Conservation (phyloP, 805 yeast genomes). For the Starmerella asiatica region DNA sequence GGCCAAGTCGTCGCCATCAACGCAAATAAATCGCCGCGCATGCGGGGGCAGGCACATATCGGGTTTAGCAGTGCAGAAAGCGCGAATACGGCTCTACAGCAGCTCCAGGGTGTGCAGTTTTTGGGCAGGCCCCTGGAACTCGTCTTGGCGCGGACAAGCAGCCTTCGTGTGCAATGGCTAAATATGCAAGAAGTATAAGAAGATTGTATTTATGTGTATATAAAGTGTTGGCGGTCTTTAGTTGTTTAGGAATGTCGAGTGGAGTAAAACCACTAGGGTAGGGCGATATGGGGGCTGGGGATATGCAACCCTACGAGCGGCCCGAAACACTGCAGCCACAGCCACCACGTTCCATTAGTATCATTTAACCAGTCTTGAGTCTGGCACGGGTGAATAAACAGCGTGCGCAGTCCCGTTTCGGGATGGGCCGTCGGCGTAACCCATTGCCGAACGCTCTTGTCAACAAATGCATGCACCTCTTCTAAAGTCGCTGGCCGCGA, state of each 20-base stretch:
- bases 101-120: slow-evolving; percentile 24
- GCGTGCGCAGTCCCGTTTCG: slow-evolving; percentile 20
- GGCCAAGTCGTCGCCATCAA: slow-evolving; percentile 29
- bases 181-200: no score
- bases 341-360: slow-evolving; percentile 15
- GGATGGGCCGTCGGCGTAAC: slow-evolving; percentile 24
- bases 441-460: slow-evolving; percentile 2
- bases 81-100: slow-evolving; percentile 26
- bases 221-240: no score
- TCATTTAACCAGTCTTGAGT: slow-evolving; percentile 25
- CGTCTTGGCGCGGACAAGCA: slow-evolving; percentile 23
- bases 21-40: slow-evolving; percentile 27
- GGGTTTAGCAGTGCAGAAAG: slow-evolving; percentile 24
- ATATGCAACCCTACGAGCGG: slow-evolving; percentile 25
- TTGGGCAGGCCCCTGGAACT: slow-evolving; percentile 28
- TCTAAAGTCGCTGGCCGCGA: slow-evolving; percentile 10
- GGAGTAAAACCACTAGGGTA: no score
- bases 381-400: slow-evolving; percentile 34
- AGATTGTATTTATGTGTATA: no score
- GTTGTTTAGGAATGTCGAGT: no score
- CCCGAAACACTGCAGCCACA: slow-evolving; percentile 24
- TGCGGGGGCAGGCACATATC: slow-evolving; percentile 35
- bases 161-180: slow-evolving; percentile 14
- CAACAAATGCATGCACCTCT: slow-evolving; percentile 5
- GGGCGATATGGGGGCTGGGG: no score